These are phyloP conservation scores for Bassia scoparia DNA, from an alignment of 148 eudicot species.

Conservation along the genomic window DNA sequence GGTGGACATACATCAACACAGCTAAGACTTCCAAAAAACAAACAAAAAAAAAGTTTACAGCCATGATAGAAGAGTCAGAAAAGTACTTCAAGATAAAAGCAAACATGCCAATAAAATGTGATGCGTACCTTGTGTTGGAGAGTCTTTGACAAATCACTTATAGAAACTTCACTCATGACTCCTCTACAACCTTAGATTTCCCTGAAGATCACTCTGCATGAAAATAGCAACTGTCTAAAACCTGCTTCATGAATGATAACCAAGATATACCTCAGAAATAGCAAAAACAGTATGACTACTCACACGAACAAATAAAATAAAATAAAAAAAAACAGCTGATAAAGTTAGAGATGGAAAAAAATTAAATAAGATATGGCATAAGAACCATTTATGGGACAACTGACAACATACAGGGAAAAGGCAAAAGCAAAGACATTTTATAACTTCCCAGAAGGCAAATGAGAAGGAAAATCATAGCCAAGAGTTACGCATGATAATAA, in stretches of 20 bases:
- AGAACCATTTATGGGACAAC: too few relatives aligned
- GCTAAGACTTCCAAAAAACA: too few relatives aligned
- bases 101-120: not conserved
- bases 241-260: slow-evolving; percentile 97
- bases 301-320: not conserved
- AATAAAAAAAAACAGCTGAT: slow-evolving; percentile 16
- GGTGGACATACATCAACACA: too few relatives aligned
- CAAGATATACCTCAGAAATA: slow-evolving; percentile 78
- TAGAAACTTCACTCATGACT: slow-evolving; percentile 38
- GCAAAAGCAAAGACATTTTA: not conserved
- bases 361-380: not conserved
- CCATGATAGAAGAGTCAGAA: not conserved
- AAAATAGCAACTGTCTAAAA: slow-evolving; percentile 99
- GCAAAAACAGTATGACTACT: slow-evolving; percentile 34
- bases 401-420: too few relatives aligned
- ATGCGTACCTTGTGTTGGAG: slow-evolving; percentile 78
- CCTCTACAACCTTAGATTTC: slow-evolving; percentile 48
- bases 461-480: not conserved
- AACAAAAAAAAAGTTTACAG: too few relatives aligned
- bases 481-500: not conserved
- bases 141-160: slow-evolving; percentile 63
- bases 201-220: slow-evolving; percentile 90
- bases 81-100: too few relatives aligned
- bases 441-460: not conserved
- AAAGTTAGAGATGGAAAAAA: not conserved